Conservation (phyloP, 176 grass and related monocot genomes). For the Tillandsia leiboldiana region DNA sequence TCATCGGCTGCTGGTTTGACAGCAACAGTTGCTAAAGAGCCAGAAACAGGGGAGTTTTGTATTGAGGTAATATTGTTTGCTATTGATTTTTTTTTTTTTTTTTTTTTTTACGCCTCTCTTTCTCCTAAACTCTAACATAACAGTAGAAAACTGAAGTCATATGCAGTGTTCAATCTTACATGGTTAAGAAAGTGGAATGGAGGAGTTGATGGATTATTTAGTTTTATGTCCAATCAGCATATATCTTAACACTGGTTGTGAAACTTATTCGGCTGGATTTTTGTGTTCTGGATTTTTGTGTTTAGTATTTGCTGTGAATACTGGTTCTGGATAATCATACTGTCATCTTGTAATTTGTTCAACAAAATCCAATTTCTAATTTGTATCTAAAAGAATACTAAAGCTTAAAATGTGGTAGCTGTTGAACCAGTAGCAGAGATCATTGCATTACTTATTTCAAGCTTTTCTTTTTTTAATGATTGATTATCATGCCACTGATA, state of each 20-base stretch:
- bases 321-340: no score
- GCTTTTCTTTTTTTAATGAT: conserved; percentile 17
- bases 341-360: no score
- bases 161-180: no score
- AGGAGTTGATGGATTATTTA: no score
- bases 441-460: not conserved
- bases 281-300: not conserved
- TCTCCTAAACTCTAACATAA: no score
- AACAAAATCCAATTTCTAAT: no score
- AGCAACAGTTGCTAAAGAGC: conserved; percentile 95
- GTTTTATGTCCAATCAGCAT: no score
- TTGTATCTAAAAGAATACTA: not conserved
- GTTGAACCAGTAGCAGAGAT: not conserved
- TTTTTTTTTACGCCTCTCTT: not conserved
- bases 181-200: not conserved
- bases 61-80: conserved; percentile 63
- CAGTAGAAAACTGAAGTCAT: no score
- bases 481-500: conserved; percentile 9
- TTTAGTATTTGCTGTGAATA: no score
- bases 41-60: conserved; percentile 95
- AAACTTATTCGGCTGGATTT: not conserved
- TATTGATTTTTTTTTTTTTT: not conserved
- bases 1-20: conserved; percentile 97
- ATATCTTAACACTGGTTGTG: not conserved
- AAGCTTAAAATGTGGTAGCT: not conserved